Conservation (phyloP, 768 basidiomycete genomes). For the Artomyces pyxidatus region DNA sequence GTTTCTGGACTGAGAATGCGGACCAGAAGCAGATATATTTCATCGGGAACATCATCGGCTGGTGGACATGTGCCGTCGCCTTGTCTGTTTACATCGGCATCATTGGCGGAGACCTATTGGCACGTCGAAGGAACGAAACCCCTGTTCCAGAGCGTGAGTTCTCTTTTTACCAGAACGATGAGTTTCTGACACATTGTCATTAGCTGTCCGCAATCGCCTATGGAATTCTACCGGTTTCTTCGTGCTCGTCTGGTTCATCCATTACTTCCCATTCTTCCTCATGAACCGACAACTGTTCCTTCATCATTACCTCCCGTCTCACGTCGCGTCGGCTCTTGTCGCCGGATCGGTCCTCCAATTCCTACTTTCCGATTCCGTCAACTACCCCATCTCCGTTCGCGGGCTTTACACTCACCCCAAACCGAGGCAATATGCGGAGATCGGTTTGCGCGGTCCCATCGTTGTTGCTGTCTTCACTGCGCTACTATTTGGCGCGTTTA, state of each 20-base stretch:
- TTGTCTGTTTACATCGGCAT: constrained; percentile 87
- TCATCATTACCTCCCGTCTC: constrained; percentile 96
- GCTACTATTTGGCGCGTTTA: constrained; percentile 54
- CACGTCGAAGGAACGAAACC: constrained; percentile 74
- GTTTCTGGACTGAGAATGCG: constrained; percentile 92
- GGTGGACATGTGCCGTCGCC: constrained; percentile 89
- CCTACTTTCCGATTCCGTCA: constrained; percentile 81
- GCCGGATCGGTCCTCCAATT: constrained; percentile 91
- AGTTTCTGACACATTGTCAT: neutral
- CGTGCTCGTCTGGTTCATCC: constrained; percentile 87
- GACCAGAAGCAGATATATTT: constrained; percentile 91
- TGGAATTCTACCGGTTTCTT: constrained; percentile 98
- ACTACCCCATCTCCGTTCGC: constrained; percentile 79
- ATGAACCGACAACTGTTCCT: constrained; percentile 96
- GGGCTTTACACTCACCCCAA: constrained; percentile 50
- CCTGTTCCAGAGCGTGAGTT: constrained; percentile 83
- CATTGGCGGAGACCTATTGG: constrained; percentile 81
- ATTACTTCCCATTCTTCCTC: constrained; percentile 96
- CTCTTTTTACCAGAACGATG: neutral
- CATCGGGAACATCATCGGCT: constrained; percentile 88
- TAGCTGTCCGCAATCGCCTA: constrained; percentile 87
- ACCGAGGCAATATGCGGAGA: constrained; percentile 50
- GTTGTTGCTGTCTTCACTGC: constrained; percentile 50
- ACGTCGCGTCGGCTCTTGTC: constrained; percentile 85
- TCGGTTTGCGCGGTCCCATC: constrained; percentile 70